A percentile compares a stretch with the other conserved stretches of the same genome.
Conservation (phyloP, 1,284 basidiomycete genomes). For the Cryptococcus depauperatus region DNA sequence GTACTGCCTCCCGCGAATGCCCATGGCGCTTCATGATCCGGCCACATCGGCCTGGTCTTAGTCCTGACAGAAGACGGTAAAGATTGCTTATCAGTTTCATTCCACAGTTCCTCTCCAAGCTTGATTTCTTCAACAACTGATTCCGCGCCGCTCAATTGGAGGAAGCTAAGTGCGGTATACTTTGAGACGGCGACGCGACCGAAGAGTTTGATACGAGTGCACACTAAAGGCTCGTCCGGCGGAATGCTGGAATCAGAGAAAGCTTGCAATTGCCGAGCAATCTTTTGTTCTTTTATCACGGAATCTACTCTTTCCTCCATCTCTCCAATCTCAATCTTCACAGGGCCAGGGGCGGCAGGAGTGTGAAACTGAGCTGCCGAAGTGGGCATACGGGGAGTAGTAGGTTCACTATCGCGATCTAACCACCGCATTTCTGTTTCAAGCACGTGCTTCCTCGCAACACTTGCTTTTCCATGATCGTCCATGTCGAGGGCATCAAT, state of each 20-base stretch:
- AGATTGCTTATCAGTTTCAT: conserved; percentile 2
- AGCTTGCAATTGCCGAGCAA: conserved; percentile 20
- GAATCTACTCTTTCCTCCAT: conserved; percentile 16
- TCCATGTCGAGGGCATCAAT: conserved; percentile 27
- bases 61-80: neutral
- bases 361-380: conserved; percentile 16
- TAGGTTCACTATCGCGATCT: conserved; percentile 11
- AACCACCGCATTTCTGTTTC: conserved; percentile 33
- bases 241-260: conserved; percentile 20
- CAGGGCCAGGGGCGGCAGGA: conserved; percentile 6
- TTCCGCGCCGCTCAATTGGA: conserved; percentile 21
- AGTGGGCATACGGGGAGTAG: conserved; percentile 18
- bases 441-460: conserved; percentile 29
- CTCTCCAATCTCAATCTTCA: neutral
- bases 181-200: conserved; percentile 39
- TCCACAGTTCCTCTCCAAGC: conserved; percentile 27
- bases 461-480: conserved; percentile 22
- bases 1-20: conserved; percentile 22
- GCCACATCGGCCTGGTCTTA: conserved; percentile 29
- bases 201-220: conserved; percentile 33
- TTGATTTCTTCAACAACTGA: conserved; percentile 27
- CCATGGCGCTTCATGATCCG: conserved; percentile 36
- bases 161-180: conserved; percentile 32
- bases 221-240: conserved; percentile 26
- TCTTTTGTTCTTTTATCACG: conserved; percentile 24